Evolutionary conservation across 306 rosid genomes (phyloP), one percentile per base, ranked within the genome.

Genomic region (Coriaria nepalensis): DNA sequence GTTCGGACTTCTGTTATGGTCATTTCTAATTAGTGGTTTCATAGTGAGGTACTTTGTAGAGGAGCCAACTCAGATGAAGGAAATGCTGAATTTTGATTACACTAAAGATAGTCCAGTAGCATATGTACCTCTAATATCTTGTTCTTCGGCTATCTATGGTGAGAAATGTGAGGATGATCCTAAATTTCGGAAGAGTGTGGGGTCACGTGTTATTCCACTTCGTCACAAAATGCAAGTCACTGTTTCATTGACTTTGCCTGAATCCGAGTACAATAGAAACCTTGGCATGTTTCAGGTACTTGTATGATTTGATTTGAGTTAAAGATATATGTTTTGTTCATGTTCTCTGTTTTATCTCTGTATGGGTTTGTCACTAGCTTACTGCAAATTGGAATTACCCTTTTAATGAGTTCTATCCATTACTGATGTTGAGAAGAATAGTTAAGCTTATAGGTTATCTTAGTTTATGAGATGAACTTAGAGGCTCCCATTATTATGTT

Each of bases 231-330:
- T 78, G 63, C 71, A 64, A 48, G 69, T 45, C 47, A 60, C 43
- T 44, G 73, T 83, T 55, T 68, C 64, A 10, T 50, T 84, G 20
- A 49, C 63, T 29, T 53, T 81, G 72, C 95, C 90, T 0, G 93
- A 81, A 70, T 88, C 96, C 0, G 81, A 73, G 61, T 83, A 78
- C 58, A 83, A 88, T 73, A 68, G 68, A 73, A 81, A 78, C 60
- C 88, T 88, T 11, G 96, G 94, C 55, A 36, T 80, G 33, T 88
- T 88, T 63, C 96, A 78, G 93, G 93, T 76, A 66, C 49, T 61
- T 40, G 10, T 44, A 56, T 48, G 13, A 35, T 44, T 59, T 48
- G 13, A 32, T 53, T 70, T 29, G 11, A 32, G 40, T n/a, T 7
- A 40, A 20, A 10, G 39, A 14, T 10, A 9, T 52, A 52, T 52